Base-by-base conservation (phyloP, 2,329 filamentous ascomycete genomes). In the Penicillium sp. region DNA sequence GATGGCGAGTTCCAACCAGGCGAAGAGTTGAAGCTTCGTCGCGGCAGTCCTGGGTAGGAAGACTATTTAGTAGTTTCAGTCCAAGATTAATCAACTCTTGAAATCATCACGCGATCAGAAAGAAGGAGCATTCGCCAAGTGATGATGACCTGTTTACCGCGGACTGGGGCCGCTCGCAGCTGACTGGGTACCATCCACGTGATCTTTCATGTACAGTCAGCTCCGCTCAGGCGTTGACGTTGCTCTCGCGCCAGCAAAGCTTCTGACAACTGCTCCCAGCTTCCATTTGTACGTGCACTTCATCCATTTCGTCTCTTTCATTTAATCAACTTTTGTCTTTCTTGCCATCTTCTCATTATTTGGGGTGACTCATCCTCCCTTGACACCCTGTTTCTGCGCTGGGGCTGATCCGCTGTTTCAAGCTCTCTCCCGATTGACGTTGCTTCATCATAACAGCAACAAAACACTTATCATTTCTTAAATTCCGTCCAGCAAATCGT, bases 341-440 rank as follows among this genome's bases (percentile, higher is more conserved):
- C n/a, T 44, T 48, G 44, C 37, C 44, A 50, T 50, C 18, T 38
- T 53, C 42, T 48, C 46, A 44, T 48, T 45, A 47, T 43, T 35
- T 32, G 52, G 56, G 62, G 38, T 29, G 24, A 45, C 40, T 50
- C 16, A 37, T 35, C 51, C 34, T 26, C 26, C 45, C 46, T 50
- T 50, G 35, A 52, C 43, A 44, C 46, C 31, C 20, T 59, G 35
- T 52, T 53, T 53, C 31, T 60, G 47, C 56, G 53, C 45, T 55
- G 59, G 58, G 59, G 61, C 62, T 65, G 55, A 61, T 52, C 61
- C 54, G 54, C 57, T 61, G 53, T 59, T 58, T 46, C 52, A 66
- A 68, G 64, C 69, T 69, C 65, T 62, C 50, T 61, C 57, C 66
- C 58, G 57, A 61, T 65, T 63, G 62, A 66, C 71, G 60, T 70